Evolutionary conservation across 345 rosid species (phyloP).

Genomic region (Eutrema heterophyllum): DNA sequence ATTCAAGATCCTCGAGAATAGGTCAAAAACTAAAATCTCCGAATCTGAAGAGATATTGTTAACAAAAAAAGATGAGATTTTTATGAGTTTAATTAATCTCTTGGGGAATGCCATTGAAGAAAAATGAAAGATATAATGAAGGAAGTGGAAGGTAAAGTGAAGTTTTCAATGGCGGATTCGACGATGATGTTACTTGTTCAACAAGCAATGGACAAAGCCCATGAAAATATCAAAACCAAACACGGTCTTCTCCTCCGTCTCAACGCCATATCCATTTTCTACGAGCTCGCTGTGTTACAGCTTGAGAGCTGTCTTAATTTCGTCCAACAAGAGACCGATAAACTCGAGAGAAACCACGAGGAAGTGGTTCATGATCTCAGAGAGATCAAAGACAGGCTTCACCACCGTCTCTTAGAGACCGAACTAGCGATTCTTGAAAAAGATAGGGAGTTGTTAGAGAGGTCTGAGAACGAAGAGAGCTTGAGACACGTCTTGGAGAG

Average conservation of each 20-base stretch:
- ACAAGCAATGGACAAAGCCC: slow-evolving; percentile 72
- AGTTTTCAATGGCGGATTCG: slow-evolving; percentile 60
- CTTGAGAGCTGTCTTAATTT: slow-evolving; percentile 67
- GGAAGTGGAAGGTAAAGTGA: slow-evolving; percentile 48
- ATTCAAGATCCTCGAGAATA: slow-evolving; percentile 27
- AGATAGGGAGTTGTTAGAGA: slow-evolving; percentile 55
- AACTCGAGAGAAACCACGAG: slow-evolving; percentile 52
- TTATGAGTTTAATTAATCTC: not conserved
- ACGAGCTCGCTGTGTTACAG: slow-evolving; percentile 75
- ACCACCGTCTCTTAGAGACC: slow-evolving; percentile 54
- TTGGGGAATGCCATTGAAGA: not conserved
- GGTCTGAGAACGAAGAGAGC: slow-evolving; percentile 48
- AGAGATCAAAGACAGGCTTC: slow-evolving; percentile 67
- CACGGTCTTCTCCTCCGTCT: slow-evolving; percentile 60
- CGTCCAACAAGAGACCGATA: slow-evolving; percentile 65
- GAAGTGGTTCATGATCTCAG: slow-evolving; percentile 56
- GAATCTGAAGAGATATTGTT: not conserved
- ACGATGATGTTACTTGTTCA: slow-evolving; percentile 83
- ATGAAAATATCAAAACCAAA: slow-evolving; percentile 60
- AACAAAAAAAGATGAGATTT: not conserved
- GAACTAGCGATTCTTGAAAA: slow-evolving; percentile 64
- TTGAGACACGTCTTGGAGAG: slow-evolving; percentile 50
- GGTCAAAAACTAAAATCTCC: not conserved
- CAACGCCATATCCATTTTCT: slow-evolving; percentile 69
- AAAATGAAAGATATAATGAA: slow-evolving; percentile 16